Evolutionary conservation across 257 asterid species (phyloP).

Genomic region (Capsicum baccatum): DNA sequence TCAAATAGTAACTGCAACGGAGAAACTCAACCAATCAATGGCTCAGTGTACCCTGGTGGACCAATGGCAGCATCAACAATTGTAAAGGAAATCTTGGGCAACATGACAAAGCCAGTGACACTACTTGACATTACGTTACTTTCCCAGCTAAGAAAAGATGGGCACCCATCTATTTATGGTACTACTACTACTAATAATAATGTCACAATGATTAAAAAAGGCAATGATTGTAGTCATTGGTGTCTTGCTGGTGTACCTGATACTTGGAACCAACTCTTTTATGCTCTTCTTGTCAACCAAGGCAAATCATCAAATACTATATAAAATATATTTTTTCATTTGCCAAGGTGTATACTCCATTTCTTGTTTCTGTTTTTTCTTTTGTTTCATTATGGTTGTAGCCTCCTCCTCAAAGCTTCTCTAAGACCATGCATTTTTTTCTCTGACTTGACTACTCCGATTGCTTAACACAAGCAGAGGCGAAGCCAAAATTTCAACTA

Average conservation of each 20-base stretch:
- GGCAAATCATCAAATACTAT: conserved; percentile 21
- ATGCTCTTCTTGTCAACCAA: conserved; percentile 43
- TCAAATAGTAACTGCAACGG: conserved; percentile 49
- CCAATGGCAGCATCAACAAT: conserved; percentile 43
- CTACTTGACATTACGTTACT: conserved; percentile 62
- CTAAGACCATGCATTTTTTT: too few relatives aligned
- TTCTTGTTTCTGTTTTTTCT: background rate
- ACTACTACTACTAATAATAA: background rate
- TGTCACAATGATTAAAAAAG: conserved; percentile 6
- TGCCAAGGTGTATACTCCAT: background rate
- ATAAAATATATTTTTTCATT: background rate
- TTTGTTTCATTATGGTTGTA: background rate
- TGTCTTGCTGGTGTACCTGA: conserved; percentile 88
- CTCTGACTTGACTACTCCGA: background rate
- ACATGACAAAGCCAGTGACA: conserved; percentile 55
- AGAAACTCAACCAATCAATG: conserved; percentile 53
- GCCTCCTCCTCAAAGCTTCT: background rate
- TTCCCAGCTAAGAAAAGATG: conserved; percentile 76
- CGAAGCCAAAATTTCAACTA: too few relatives aligned
- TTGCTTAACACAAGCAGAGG: background rate
- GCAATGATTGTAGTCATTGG: conserved; percentile 85
- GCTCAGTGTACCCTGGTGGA: conserved; percentile 47
- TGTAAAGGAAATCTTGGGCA: conserved; percentile 48
- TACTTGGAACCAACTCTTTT: conserved; percentile 79
- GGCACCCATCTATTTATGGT: conserved; percentile 66